Evolutionary conservation across 768 basidiomycete genomes (phyloP).

Genomic region (Pisolithus tinctorius): DNA sequence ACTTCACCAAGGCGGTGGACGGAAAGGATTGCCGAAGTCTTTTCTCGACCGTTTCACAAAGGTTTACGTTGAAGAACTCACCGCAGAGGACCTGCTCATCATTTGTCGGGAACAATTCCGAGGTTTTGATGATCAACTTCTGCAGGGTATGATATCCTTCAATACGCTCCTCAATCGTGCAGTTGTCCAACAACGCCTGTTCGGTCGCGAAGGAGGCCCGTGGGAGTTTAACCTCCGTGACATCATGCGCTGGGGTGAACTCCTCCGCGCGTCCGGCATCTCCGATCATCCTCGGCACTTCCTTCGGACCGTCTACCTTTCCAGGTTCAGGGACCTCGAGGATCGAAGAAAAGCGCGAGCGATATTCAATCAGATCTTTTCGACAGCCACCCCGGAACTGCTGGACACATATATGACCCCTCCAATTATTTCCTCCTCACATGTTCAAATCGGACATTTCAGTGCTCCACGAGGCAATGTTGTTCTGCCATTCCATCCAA

Average conservation of each 20-base stretch:
- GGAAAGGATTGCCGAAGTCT: constrained; percentile 95
- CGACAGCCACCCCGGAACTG: constrained; percentile 13
- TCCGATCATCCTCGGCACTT: constrained; percentile 51
- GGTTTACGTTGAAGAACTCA: constrained; percentile 86
- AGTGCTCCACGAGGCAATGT: constrained; percentile 26
- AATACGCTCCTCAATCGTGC: constrained; percentile 66
- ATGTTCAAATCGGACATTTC: constrained; percentile 65
- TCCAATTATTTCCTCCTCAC: constrained; percentile 33
- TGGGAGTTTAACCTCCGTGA: constrained; percentile 99
- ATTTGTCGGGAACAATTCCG: constrained; percentile 77
- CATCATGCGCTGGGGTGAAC: constrained; percentile 79
- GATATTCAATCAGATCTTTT: constrained; percentile 53
- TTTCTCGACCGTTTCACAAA: constrained; percentile 99
- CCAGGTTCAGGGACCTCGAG: constrained; percentile 70
- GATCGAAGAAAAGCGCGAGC: constrained; percentile 52
- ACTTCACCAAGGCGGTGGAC: constrained; percentile 89
- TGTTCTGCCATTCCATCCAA: constrained; percentile 33
- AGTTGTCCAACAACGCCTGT: constrained; percentile 53
- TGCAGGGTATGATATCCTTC: constrained; percentile 77
- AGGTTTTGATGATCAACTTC: constrained; percentile 40
- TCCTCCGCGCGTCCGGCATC: constrained; percentile 32
- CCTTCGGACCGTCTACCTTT: constrained; percentile 70
- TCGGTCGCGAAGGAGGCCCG: constrained; percentile 77
- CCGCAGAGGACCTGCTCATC: constrained; percentile 64
- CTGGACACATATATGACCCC: constrained; percentile 35